A percentile compares a stretch with the other conserved stretches of the same genome.
These are phyloP conservation scores for Adansonia rubrostipa DNA, from an alignment of 441 rosid genomes.

Conservation along the genomic window DNA sequence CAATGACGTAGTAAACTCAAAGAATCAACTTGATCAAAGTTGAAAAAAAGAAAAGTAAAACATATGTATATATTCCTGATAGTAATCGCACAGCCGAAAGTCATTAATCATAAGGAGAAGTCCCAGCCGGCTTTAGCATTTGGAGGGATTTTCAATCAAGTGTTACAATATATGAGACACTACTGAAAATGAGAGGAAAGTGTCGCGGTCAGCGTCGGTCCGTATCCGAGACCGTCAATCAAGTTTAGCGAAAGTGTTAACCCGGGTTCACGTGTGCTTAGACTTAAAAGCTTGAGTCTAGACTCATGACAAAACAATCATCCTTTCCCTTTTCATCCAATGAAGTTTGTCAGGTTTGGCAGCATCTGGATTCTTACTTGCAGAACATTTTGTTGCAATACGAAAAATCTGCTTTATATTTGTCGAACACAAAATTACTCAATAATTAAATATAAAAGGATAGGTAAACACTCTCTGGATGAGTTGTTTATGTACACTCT, in stretches of 20 bases:
- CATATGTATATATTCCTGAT: background rate
- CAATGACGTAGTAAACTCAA: conserved; percentile 28
- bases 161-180: background rate
- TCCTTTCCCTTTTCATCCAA: background rate
- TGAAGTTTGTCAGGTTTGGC: background rate
- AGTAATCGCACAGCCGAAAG: conserved; percentile 3
- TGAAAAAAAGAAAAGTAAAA: background rate
- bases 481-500: too few species aligned
- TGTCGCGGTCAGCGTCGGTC: too few species aligned
- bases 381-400: too few species aligned
- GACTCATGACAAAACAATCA: background rate
- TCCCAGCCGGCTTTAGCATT: background rate
- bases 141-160: background rate
- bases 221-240: too few species aligned
- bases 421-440: too few species aligned
- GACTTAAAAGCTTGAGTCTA: too few species aligned
- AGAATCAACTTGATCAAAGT: conserved; percentile 6
- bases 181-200: background rate
- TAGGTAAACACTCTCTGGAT: background rate
- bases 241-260: too few species aligned
- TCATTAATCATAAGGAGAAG: background rate
- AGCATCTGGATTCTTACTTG: too few species aligned
- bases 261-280: too few species aligned
- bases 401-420: too few species aligned
- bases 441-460: background rate